A percentile compares a stretch with the other conserved stretches of the same genome.
phyloP scores from a whole-genome alignment of 257 asterid species.

The Schizonepeta tenuifolia region DNA sequence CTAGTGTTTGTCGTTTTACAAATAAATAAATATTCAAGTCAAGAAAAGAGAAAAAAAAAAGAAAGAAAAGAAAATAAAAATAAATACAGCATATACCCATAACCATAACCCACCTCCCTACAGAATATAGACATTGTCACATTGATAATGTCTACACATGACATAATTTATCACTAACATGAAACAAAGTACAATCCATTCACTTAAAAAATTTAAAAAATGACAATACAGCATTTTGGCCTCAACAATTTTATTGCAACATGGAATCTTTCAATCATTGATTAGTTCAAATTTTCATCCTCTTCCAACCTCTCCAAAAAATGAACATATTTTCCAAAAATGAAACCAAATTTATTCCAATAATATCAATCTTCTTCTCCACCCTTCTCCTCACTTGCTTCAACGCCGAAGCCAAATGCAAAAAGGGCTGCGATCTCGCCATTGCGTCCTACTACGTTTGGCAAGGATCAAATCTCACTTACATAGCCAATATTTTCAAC shows the following conservation, averaged over 20 bases:
- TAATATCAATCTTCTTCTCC: conserved; percentile 9
- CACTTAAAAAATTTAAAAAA: conserved; percentile 9
- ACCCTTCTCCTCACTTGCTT: conserved; percentile 32
- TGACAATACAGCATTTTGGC: conserved; percentile 44
- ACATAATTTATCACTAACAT: not conserved
- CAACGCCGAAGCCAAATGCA: conserved; percentile 55
- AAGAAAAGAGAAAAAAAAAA: not conserved
- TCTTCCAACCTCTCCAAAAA: conserved; percentile 29
- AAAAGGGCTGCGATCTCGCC: conserved; percentile 63
- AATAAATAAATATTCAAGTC: not conserved
- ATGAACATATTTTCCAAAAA: conserved; percentile 38
- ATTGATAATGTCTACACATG: conserved; percentile 14
- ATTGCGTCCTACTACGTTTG: conserved; percentile 68
- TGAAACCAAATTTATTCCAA: not conserved
- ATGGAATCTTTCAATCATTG: conserved; percentile 44
- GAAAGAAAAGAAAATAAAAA: too few species aligned
- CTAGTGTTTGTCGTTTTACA: not conserved
- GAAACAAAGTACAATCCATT: conserved; percentile 24
- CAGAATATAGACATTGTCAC: too few species aligned
- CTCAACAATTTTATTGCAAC: conserved; percentile 22
- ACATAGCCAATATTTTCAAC: conserved; percentile 55
- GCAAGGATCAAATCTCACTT: conserved; percentile 67
- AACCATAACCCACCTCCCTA: too few species aligned
- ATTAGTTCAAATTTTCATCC: conserved; percentile 15
- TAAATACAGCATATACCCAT: too few species aligned